Percentiles rank a stretch among this genome's conserved stretches.
Evolutionary conservation across 371 early-diverging fungal species (phyloP).

Genomic region (Syncephalis plumigaleata): DNA sequence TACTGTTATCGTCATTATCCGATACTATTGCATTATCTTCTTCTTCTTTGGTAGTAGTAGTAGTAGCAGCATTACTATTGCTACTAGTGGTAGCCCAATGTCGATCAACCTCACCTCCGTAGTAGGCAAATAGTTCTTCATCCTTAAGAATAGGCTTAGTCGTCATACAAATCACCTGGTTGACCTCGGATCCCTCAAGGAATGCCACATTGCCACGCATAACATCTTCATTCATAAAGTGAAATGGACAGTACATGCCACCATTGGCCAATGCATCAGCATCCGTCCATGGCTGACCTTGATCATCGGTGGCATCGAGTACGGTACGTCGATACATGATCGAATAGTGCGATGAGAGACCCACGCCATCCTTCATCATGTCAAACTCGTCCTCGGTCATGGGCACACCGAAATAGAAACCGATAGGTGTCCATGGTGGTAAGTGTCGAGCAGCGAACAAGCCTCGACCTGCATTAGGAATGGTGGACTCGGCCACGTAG

Average conservation of each 20-base stretch:
- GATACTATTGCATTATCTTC: too few species aligned
- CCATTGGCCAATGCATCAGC: conserved; percentile 17
- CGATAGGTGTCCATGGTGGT: conserved; percentile 50
- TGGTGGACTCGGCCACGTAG: conserved; percentile 33
- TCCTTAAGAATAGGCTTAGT: conserved; percentile 39
- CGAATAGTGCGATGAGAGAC: conserved; percentile 54
- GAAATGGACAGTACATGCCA: conserved; percentile 62
- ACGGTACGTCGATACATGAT: conserved; percentile 71
- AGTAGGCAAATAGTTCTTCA: conserved; percentile 68
- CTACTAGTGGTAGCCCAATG: too few species aligned
- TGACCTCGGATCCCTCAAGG: conserved; percentile 46
- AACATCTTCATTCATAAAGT: conserved; percentile 63
- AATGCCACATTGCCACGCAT: conserved; percentile 42
- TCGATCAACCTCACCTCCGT: conserved; percentile 36
- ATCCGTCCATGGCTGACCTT: conserved; percentile 50
- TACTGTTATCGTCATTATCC: too few species aligned
- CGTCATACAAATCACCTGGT: conserved; percentile 66
- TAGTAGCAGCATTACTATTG: too few species aligned
- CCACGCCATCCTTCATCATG: conserved; percentile 58
- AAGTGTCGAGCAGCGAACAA: conserved; percentile 55
- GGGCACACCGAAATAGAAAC: conserved; percentile 86
- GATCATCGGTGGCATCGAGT: conserved; percentile 66
- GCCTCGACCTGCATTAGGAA: conserved; percentile 52
- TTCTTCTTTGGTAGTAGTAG: too few species aligned
- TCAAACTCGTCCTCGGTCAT: conserved; percentile 84